Percentiles rank a stretch among this genome's conserved stretches.
Evolutionary conservation across 306 rosid genomes (phyloP).

Genomic region (Crotalaria pallida): DNA sequence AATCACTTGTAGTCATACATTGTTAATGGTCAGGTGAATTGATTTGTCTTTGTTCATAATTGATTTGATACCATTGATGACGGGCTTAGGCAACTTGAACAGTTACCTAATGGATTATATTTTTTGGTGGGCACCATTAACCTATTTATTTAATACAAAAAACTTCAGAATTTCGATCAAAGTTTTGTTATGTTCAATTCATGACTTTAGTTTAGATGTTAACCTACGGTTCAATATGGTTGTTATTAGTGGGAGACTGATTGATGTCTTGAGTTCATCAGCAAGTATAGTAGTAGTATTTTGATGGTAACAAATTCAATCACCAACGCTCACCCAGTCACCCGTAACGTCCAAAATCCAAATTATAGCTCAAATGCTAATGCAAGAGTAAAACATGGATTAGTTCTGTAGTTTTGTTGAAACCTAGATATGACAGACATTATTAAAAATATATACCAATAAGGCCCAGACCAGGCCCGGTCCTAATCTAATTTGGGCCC

Average conservation of each 20-base stretch:
- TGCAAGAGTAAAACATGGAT: no score
- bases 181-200: background rate
- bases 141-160: background rate
- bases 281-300: background rate
- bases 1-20: background rate
- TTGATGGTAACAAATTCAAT: background rate
- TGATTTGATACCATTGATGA: conserved; percentile 10
- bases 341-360: background rate
- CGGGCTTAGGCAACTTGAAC: background rate
- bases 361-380: no score
- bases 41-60: background rate
- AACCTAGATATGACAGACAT: no score
- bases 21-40: background rate
- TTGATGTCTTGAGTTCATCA: background rate
- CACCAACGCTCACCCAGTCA: background rate
- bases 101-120: background rate
- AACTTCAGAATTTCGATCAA: background rate
- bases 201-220: background rate
- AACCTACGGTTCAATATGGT: background rate
- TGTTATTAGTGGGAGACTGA: background rate
- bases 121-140: background rate
- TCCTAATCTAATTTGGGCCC: no score
- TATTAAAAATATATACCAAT: no score
- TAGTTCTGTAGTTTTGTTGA: no score
- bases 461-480: no score